Evolutionary conservation across 2,329 filamentous ascomycete genomes (phyloP), one percentile per base, ranked within the genome.

Genomic region (Xylaria hypoxylon): DNA sequence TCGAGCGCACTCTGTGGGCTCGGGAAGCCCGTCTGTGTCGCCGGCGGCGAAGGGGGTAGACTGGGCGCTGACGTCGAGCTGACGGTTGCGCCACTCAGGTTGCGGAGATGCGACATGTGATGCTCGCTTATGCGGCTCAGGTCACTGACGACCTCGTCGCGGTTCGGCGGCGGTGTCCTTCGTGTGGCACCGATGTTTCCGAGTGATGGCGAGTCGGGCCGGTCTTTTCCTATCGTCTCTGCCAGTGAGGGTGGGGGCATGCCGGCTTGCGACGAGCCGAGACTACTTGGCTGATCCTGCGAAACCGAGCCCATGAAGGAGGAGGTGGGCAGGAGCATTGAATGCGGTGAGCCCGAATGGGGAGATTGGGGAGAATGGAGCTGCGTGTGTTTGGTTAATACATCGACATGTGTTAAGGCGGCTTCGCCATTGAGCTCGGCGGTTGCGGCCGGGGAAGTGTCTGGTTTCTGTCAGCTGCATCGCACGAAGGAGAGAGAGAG

Each of bases 81-180:
- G 26, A 82, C 78, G 2, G 80, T 82, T 1, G 75, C 74, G 65
- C 81, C 80, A 73, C 81, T 83, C 50, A 80, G 75, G 44, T 82
- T 78, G 1, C 82, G 77, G 59, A 82, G 69, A 62, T 84, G 82
- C 11, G 76, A 65, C 13, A 76, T 70, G 24, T 83, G 79, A 10
- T 77, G 75, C 42, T 82, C 80, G 70, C 79, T 82, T 31, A 83
- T 68, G 33, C 77, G 77, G 17, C 81, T 83, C 17, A 83, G 72
- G 58, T 77, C 79, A n/a, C 80, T 82, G 40, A 76, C 74, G 28
- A 79, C 72, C 50, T 73, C 72, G 28, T 68, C 60, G 28, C 72
- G 69, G 26, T 62, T 57, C n/a, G 56, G 58, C 17, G 35, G 42
- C 19, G 52, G 38, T 38, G 52, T 52, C 28, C 42, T 44, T 22